Conservation (phyloP, 768 basidiomycete species). For the Dendrothele bispora region DNA sequence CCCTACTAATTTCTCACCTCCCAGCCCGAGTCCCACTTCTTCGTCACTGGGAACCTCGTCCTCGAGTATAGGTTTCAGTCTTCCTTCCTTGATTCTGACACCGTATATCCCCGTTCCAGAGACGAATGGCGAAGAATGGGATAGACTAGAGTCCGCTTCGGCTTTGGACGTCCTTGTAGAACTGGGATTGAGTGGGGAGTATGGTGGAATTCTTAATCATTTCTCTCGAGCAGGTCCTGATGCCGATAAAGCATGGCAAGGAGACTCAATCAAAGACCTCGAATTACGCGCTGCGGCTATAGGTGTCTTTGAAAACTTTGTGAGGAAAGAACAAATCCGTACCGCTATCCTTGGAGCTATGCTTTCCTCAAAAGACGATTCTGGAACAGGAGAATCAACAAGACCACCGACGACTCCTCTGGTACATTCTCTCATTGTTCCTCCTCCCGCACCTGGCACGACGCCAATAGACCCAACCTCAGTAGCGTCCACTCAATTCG, state of each 20-base stretch:
- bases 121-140: slow-evolving; percentile 91
- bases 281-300: slow-evolving; percentile 79
- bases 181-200: slow-evolving; percentile 85
- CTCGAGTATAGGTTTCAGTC: slow-evolving; percentile 56
- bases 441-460: slow-evolving; percentile 57
- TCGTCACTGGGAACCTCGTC: too few species aligned
- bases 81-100: slow-evolving; percentile 68
- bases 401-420: slow-evolving; percentile 59
- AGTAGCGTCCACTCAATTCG: slow-evolving; percentile 69
- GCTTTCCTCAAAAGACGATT: slow-evolving; percentile 64
- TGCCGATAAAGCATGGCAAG: slow-evolving; percentile 59
- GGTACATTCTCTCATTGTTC: slow-evolving; percentile 62
- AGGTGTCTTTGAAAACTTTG: slow-evolving; percentile 86
- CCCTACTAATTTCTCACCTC: slow-evolving; percentile 40
- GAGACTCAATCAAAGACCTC: slow-evolving; percentile 61
- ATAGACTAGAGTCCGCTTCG: slow-evolving; percentile 76
- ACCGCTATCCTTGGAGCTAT: slow-evolving; percentile 71
- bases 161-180: slow-evolving; percentile 84
- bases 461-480: slow-evolving; percentile 51
- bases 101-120: slow-evolving; percentile 78
- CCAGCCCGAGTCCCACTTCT: too few species aligned
- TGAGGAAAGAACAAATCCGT: slow-evolving; percentile 68
- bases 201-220: slow-evolving; percentile 70
- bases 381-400: slow-evolving; percentile 35
- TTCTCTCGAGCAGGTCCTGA: too few species aligned